Percentiles rank a stretch among this genome's conserved stretches.
These are phyloP conservation scores for Eucalyptus sp. DNA, from an alignment of 345 rosid genomes.

Conservation along the genomic window DNA sequence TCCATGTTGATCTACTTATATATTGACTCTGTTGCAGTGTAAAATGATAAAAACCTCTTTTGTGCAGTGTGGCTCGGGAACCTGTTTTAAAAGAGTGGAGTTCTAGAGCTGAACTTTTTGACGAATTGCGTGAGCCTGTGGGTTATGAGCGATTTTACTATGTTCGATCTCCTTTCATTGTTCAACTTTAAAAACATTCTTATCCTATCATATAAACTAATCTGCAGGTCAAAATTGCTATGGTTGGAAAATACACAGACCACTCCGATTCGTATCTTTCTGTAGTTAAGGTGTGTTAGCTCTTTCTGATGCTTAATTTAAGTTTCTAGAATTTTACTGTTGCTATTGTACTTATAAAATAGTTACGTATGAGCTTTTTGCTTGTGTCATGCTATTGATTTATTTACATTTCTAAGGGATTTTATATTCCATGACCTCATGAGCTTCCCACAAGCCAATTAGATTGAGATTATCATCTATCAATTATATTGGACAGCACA, in stretches of 20 bases:
- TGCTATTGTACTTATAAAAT: background rate
- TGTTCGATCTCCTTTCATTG: background rate
- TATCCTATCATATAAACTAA: background rate
- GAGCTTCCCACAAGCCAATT: background rate
- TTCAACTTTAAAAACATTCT: background rate
- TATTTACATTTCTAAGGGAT: background rate
- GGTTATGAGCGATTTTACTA: conserved; percentile 1
- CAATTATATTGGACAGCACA: background rate
- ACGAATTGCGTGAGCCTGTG: conserved; percentile 60
- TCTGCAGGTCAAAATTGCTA: conserved; percentile 77
- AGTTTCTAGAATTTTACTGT: background rate
- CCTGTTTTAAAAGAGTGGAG: conserved; percentile 77
- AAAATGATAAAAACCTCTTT: background rate
- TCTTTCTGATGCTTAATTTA: background rate
- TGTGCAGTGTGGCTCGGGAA: conserved; percentile 45
- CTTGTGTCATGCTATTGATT: background rate
- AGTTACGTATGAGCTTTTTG: background rate
- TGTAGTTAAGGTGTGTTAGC: conserved; percentile 42
- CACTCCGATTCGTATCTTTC: conserved; percentile 94
- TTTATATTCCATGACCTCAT: background rate
- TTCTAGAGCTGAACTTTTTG: conserved; percentile 50
- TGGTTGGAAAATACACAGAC: conserved; percentile 94
- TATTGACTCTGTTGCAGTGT: background rate
- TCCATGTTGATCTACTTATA: background rate
- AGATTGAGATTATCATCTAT: background rate